These are phyloP conservation scores for Fusarium sp. DNA, from an alignment of 2,329 filamentous ascomycete species.

Conservation along the genomic window DNA sequence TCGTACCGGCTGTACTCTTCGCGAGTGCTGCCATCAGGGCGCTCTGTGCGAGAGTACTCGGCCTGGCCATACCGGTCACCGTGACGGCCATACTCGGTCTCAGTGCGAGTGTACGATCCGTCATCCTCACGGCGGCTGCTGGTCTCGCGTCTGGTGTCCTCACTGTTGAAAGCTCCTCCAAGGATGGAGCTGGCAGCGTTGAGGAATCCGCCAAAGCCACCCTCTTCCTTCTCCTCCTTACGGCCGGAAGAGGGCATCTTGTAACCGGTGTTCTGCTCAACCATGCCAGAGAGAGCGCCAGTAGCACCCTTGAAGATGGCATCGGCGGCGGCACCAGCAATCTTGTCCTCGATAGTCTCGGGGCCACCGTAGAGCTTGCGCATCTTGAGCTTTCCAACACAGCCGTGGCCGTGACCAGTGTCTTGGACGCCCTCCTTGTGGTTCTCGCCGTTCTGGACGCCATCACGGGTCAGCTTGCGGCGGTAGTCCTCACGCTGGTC, in stretches of 20 bases:
- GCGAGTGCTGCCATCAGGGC: slow-evolving; percentile 66
- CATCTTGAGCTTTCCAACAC: slow-evolving; percentile 81
- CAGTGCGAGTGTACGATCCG: slow-evolving; percentile 70
- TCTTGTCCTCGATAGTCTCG: slow-evolving; percentile 66
- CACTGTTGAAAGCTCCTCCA: slow-evolving; percentile 67
- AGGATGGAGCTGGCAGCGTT: slow-evolving; percentile 77
- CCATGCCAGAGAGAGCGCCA: slow-evolving; percentile 61
- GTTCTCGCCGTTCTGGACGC: slow-evolving; percentile 82
- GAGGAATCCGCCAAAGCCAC: slow-evolving; percentile 76
- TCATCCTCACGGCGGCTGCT: slow-evolving; percentile 67
- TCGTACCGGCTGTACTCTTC: slow-evolving; percentile 73
- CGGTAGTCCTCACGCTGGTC: slow-evolving; percentile 75
- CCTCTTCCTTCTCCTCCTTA: slow-evolving; percentile 65
- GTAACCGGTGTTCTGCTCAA: slow-evolving; percentile 60
- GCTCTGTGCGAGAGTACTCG: slow-evolving; percentile 69
- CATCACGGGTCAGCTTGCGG: slow-evolving; percentile 79
- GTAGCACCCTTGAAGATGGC: slow-evolving; percentile 70
- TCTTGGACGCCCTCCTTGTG: slow-evolving; percentile 89
- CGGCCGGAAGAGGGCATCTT: slow-evolving; percentile 51
- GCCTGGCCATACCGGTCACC: slow-evolving; percentile 71
- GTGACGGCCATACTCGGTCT: slow-evolving; percentile 71
- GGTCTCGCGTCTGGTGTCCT: slow-evolving; percentile 66
- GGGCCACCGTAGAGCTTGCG: slow-evolving; percentile 70
- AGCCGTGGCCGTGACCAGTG: slow-evolving; percentile 87
- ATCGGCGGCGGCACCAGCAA: slow-evolving; percentile 66